Evolutionary conservation across 176 grass and related monocot genomes (phyloP), one percentile per base, ranked within the genome.

Genomic region (Ananas comosus): DNA sequence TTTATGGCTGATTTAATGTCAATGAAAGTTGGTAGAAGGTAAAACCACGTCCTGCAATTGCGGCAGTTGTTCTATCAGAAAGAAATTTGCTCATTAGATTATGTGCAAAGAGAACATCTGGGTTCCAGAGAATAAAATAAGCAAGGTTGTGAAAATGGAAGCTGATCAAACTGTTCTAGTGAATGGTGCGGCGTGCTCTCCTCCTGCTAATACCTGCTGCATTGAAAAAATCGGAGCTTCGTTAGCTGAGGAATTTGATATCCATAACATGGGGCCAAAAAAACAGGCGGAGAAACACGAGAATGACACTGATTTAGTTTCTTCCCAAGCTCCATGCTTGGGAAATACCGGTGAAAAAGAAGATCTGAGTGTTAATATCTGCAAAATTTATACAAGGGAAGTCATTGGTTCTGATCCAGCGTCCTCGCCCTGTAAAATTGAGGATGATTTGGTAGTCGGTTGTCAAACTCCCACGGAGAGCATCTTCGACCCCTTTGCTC

Each of bases 401-500:
- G 19, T 13, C 1, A 29, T 23, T 76, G 58, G 4, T 80, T 11
- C 70, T 75, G 25, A 76, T 63, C 12, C 71, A 50, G 59, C 63
- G 1, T 59, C 48, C 48, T 65, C 79, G 13, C 64, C 69, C 61
- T 52, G 29, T 14, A 56, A 66, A 48, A 47, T 14, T 54, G 10
- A 78, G 58, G 68, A 85, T 51, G 73, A 72, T 61, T 47, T 4
- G 53, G 48, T 70, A 66, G 23, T 65, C 9, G 57, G 27, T 1
- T 83, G 82, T 71, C 70, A 83, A 64, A 91, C 88, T 17, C 89
- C 89, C 10, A 74, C 73, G 16, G 70, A 78, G 79, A 85, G 71
- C 77, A 85, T 88, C 63, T 91, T 88, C 80, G 82, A 91, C 78
- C 89, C 89, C 19, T 91, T 91, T 78, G 85, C 89, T 53, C 79